A percentile compares a stretch with the other conserved stretches of the same genome.
phyloP scores from a whole-genome alignment of 176 grass and related monocot species.

The Cenchrus purpureus region DNA sequence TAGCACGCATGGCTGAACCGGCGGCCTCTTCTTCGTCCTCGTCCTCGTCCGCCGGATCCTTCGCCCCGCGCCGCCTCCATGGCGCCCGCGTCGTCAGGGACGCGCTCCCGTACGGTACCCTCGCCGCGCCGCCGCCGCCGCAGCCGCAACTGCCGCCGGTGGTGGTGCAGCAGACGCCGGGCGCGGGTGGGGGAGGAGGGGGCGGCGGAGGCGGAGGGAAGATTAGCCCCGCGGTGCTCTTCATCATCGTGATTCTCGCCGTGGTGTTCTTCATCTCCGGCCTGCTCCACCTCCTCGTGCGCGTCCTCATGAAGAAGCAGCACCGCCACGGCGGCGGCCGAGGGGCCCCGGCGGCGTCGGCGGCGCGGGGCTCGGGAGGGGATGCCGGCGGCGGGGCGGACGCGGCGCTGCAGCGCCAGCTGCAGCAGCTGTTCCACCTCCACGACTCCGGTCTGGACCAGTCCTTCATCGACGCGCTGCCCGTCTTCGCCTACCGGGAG shows the following conservation, averaged over 20 bases:
- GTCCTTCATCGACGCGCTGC: slow-evolving; percentile 85
- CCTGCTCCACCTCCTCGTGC: slow-evolving; percentile 83
- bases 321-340: slow-evolving; percentile 38
- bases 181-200: background rate
- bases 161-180: background rate
- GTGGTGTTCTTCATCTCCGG: slow-evolving; percentile 94
- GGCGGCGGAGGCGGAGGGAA: slow-evolving; percentile 40
- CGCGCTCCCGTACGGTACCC: slow-evolving; percentile 38
- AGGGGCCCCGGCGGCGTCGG: background rate
- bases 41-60: slow-evolving; percentile 32
- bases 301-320: slow-evolving; percentile 80
- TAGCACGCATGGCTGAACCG: slow-evolving; percentile 53
- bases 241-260: slow-evolving; percentile 91
- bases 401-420: slow-evolving; percentile 72
- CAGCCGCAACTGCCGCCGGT: background rate
- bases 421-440: slow-evolving; percentile 94
- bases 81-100: slow-evolving; percentile 44
- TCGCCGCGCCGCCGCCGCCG: background rate
- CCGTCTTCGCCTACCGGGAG: slow-evolving; percentile 87
- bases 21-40: slow-evolving; percentile 6
- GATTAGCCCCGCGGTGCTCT: slow-evolving; percentile 90
- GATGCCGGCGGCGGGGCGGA: slow-evolving; percentile 46
- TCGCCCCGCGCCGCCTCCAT: slow-evolving; percentile 26
- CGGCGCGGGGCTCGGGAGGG: background rate
- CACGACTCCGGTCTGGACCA: slow-evolving; percentile 93